Evolutionary conservation across 129 eudicot species (phyloP), one percentile per base, ranked within the genome.

Genomic region (Apium graveolens): DNA sequence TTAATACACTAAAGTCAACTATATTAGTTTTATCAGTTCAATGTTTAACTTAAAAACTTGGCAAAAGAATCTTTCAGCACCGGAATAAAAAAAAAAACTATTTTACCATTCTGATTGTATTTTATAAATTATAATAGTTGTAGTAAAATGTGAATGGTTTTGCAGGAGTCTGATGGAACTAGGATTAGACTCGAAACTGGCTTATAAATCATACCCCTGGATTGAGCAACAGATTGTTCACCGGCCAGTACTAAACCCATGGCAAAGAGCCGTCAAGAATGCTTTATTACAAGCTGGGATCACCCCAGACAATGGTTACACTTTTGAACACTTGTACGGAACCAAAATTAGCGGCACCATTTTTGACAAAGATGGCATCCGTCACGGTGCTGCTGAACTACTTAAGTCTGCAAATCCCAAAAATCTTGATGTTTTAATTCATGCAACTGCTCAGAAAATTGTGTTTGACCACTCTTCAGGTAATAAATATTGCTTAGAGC

Each of bases 261-360:
- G 93, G 93, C 98, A 94, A 79, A 82, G 78, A 75, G 92, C 97
- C 5, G 84, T 94, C 2, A 86, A 84, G 76, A 96, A 94, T 24
- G 81, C 96, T 75, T 88, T 91, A 26, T 35, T 91, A 76, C 92
- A 93, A 68, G 79, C 76, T 31, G 98, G 97, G 43, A 76, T 93
- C 73, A 80, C 97, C 0, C 98, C 98, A 6, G 81, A 82, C 86
- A 93, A 91, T 70, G 98, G 98, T 20, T 93, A 88, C 87, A 91
- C 97, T 20, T 93, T 83, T 66, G 97, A 93, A 78, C 98, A 93
- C 75, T 35, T 91, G 75, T 88, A 89, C 44, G 98, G 98, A 62
- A 93, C 98, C 71, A 93, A 93, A 71, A 80, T 93, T 18, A 96
- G 98, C 7, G 98, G 98, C 17, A 94, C 93, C n/a, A 91, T 90